Evolutionary conservation across 768 basidiomycete genomes (phyloP).

Genomic region (Hypsizygus marmoreus): DNA sequence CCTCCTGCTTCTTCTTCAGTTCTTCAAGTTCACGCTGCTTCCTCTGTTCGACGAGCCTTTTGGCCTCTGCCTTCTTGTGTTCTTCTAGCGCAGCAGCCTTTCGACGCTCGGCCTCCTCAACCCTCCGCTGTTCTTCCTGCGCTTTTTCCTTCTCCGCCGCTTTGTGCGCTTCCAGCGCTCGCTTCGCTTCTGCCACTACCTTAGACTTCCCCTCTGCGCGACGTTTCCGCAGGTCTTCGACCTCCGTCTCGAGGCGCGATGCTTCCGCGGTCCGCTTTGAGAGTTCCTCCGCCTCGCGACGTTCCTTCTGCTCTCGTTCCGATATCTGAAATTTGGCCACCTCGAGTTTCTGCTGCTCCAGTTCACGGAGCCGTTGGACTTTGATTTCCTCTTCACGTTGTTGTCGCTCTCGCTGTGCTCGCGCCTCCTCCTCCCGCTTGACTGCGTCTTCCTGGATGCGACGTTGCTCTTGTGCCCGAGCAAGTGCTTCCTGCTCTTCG

Average conservation of each 20-base stretch:
- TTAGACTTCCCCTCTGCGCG: not conserved
- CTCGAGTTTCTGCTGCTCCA: conserved; percentile 6
- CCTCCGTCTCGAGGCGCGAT: not conserved
- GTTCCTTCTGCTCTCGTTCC: conserved; percentile 7
- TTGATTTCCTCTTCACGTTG: conserved; percentile 6
- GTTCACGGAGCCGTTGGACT: conserved; percentile 6
- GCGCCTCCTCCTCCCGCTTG: conserved; percentile 3
- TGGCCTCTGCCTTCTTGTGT: conserved; percentile 1
- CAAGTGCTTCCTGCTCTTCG: too few species aligned
- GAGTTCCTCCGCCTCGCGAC: not conserved
- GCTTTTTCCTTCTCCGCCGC: conserved; percentile 1
- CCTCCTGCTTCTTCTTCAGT: conserved; percentile 16
- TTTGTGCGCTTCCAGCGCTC: conserved; percentile 7
- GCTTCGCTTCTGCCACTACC: conserved; percentile 1
- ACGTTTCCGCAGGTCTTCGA: not conserved
- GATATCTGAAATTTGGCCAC: conserved; percentile 5
- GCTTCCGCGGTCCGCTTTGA: not conserved
- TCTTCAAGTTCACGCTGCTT: conserved; percentile 15
- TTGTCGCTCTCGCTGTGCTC: not conserved
- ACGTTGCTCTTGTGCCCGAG: too few species aligned
- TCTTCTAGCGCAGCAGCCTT: conserved; percentile 1
- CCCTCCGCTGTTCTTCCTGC: not conserved
- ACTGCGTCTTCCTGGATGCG: not conserved
- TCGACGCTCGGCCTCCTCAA: not conserved
- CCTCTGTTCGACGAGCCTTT: conserved; percentile 2